Evolutionary conservation across 1,284 basidiomycete genomes (phyloP).

Genomic region (Sporisorium iseilematis-ciliati): DNA sequence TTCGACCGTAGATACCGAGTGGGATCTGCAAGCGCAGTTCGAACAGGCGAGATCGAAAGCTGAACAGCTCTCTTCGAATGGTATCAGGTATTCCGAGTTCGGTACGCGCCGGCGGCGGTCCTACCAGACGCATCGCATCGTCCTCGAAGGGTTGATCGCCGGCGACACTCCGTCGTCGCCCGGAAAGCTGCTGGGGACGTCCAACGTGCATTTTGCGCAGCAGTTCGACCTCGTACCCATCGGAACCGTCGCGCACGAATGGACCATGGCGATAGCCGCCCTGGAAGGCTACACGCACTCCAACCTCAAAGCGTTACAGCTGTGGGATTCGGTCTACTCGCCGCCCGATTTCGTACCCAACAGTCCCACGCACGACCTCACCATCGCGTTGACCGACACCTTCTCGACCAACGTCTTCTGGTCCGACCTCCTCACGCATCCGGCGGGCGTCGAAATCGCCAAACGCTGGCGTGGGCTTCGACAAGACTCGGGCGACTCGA

Average conservation of each 20-base stretch:
- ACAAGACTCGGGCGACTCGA: constrained; percentile 65
- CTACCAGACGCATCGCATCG: constrained; percentile 81
- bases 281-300: constrained; percentile 58
- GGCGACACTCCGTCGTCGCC: constrained; percentile 71
- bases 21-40: constrained; percentile 82
- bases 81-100: constrained; percentile 88
- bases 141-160: constrained; percentile 78
- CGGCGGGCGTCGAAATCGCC: constrained; percentile 57
- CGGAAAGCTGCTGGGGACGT: constrained; percentile 76
- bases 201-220: constrained; percentile 65
- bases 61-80: constrained; percentile 76
- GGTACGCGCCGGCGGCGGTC: constrained; percentile 90
- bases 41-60: constrained; percentile 82
- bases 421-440: constrained; percentile 58
- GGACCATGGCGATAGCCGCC: constrained; percentile 68
- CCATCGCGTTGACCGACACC: constrained; percentile 68
- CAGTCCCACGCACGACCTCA: constrained; percentile 62
- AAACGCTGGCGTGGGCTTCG: constrained; percentile 64
- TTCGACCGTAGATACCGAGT: constrained; percentile 78
- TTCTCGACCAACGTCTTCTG: constrained; percentile 67
- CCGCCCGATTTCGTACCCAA: constrained; percentile 62
- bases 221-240: constrained; percentile 56
- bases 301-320: constrained; percentile 59
- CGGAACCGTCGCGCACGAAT: constrained; percentile 69
- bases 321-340: constrained; percentile 66